Base-by-base conservation (phyloP, 441 rosid genomes). In the Populus hybrid region DNA sequence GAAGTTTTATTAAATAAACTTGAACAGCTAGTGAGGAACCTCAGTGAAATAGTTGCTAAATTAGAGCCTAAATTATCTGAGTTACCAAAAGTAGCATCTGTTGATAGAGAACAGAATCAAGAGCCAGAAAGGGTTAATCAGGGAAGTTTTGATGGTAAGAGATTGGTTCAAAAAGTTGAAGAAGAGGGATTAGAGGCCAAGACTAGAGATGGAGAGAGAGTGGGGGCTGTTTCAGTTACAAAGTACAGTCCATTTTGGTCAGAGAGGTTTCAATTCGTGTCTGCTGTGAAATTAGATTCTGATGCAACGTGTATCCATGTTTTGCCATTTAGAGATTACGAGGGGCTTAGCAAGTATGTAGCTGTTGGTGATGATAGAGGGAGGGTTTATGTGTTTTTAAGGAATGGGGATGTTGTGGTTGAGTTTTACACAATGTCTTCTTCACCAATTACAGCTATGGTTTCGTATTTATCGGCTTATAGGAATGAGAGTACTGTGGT, bases 281-380 rank as follows among this genome's bases (percentile, higher is more conserved):
- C 99, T 24, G 98, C 98, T 57, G 96, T 96, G 88, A 96, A 90
- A 67, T 86, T 94, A 78, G 89, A 89, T 72, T 91, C 94, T 20
- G 89, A 85, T 74, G 92, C 96, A 12, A 90, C 95, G 2, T 89
- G 91, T 82, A 77, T 91, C 61, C 89, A 88, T 75, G 90, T 94
- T 57, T 83, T 96, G 75, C 99, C 98, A 10, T 92, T 88, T 73
- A 89, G 86, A 10, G 99, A 94, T 83, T 88, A 77, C 66, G 97
- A 92, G 79, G 98, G 98, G 42, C 85, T 86, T 23, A 89, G 93
- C 77, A 96, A 92, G 89, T 94, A 96, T 82, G 88, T 94, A 34
- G 96, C 97, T 6, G 86, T 96, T 76, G 99, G 99, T 7, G 97
- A 96, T 80, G 89, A 89, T 67, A 86, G 73, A 76, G 99, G 99